Percentiles rank a stretch among this genome's conserved stretches.
These are phyloP conservation scores for Podila clonocystis DNA, from an alignment of 192 early-diverging fungal genomes.

Conservation along the genomic window DNA sequence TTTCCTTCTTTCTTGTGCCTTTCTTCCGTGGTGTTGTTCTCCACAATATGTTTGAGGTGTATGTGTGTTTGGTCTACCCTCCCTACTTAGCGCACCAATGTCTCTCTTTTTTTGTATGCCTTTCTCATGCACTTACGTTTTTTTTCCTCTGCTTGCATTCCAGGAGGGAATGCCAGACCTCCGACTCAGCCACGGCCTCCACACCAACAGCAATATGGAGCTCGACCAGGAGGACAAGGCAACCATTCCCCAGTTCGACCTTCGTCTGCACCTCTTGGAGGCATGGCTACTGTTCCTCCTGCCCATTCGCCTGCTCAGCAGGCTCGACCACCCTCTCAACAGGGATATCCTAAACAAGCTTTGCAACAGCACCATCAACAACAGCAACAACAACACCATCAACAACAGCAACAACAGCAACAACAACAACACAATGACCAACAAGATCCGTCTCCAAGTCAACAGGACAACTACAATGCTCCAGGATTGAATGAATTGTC, in stretches of 20 bases:
- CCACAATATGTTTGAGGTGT: no score
- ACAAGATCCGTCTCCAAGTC: conserved; percentile 9
- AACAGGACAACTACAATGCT: conserved; percentile 29
- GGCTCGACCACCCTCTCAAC: conserved; percentile 16
- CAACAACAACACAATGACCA: conserved; percentile 10
- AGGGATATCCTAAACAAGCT: no score
- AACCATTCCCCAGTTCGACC: conserved; percentile 22
- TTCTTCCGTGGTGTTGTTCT: no score
- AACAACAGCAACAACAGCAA: conserved; percentile 11
- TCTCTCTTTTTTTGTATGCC: background rate
- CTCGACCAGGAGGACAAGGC: conserved; percentile 26
- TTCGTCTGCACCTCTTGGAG: conserved; percentile 24
- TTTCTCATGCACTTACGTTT: background rate
- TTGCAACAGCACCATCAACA: conserved; percentile 15
- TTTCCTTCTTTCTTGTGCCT: no score
- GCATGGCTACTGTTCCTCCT: conserved; percentile 6
- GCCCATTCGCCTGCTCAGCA: conserved; percentile 20
- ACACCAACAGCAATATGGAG: conserved; percentile 27
- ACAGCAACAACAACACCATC: conserved; percentile 15
- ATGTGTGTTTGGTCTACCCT: no score
- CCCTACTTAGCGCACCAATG: background rate
- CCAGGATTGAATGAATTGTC: conserved; percentile 21
- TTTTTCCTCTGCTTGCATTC: conserved; percentile 3
- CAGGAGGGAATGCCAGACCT: background rate
- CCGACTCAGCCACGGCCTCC: conserved; percentile 7